phyloP scores from a whole-genome alignment of 1,284 basidiomycete genomes.

The Neolentinus lepideus region DNA sequence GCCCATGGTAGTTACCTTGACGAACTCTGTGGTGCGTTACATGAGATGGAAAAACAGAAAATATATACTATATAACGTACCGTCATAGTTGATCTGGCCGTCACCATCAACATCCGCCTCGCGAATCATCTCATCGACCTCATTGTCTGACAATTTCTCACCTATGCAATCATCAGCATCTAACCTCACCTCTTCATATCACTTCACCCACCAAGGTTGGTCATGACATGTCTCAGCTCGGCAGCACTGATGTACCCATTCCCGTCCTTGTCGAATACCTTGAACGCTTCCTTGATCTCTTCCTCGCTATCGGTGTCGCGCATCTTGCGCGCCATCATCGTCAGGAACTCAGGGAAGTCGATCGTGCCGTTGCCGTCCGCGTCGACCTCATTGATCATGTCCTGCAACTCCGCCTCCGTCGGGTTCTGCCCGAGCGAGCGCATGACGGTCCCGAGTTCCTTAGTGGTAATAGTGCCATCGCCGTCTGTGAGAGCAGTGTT shows the following conservation, averaged over 20 bases:
- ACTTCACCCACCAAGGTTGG: constrained; percentile 70
- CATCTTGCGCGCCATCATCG: constrained; percentile 97
- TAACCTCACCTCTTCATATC: neutral
- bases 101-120: constrained; percentile 97
- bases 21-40: neutral
- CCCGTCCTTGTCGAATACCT: constrained; percentile 80
- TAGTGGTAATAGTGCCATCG: constrained; percentile 95
- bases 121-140: constrained; percentile 98
- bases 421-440: constrained; percentile 95
- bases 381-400: constrained; percentile 95
- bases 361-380: constrained; percentile 82
- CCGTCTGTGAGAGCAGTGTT: constrained; percentile 51
- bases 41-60: neutral
- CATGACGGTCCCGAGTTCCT: constrained; percentile 97
- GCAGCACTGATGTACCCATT: constrained; percentile 78
- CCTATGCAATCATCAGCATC: constrained; percentile 33
- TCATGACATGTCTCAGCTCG: constrained; percentile 91
- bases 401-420: constrained; percentile 90
- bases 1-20: neutral
- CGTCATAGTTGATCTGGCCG: constrained; percentile 83
- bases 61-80: constrained; percentile 31
- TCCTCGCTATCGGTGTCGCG: constrained; percentile 83
- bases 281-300: constrained; percentile 77
- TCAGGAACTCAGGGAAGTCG: constrained; percentile 93
- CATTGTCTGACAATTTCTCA: constrained; percentile 88